These are phyloP conservation scores for Thalassiosira mediterranea DNA, from an alignment of 352 stramenopile genomes.

Conservation along the genomic window DNA sequence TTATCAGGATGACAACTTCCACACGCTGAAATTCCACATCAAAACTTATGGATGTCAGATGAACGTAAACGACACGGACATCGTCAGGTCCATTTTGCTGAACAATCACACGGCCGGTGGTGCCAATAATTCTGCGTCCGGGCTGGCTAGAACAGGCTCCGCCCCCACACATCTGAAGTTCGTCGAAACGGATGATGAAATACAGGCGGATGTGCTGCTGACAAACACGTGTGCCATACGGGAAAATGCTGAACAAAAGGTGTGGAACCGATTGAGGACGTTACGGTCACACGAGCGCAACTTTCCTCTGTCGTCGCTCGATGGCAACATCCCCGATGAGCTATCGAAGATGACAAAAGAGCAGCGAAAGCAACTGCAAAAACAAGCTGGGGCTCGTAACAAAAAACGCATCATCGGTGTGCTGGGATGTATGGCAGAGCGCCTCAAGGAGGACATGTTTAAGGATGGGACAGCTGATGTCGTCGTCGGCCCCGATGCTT, in stretches of 20 bases:
- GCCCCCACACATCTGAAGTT: conserved; percentile 33
- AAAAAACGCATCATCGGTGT: conserved; percentile 91
- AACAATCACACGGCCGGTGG: conserved; percentile 35
- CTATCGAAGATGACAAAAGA: conserved; percentile 5
- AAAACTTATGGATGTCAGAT: conserved; percentile 99
- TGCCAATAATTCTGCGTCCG: no score
- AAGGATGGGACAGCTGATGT: conserved; percentile 94
- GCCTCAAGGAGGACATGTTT: conserved; percentile 95
- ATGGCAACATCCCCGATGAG: neutral
- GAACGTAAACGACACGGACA: conserved; percentile 98
- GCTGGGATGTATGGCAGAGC: conserved; percentile 99
- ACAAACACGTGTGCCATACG: conserved; percentile 99
- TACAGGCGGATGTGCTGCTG: conserved; percentile 92
- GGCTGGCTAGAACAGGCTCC: neutral
- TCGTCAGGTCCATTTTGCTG: conserved; percentile 94
- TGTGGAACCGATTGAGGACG: conserved; percentile 84
- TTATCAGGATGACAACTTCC: conserved; percentile 4
- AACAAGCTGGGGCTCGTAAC: conserved; percentile 84
- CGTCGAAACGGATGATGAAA: conserved; percentile 74
- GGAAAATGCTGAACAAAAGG: conserved; percentile 98
- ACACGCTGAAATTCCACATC: conserved; percentile 73
- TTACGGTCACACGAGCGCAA: conserved; percentile 57
- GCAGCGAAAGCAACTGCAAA: conserved; percentile 14
- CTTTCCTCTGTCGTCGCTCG: conserved; percentile 14
- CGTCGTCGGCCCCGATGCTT: conserved; percentile 97